phyloP scores from a whole-genome alignment of 176 grass and related monocot species.

The Oryza punctata region DNA sequence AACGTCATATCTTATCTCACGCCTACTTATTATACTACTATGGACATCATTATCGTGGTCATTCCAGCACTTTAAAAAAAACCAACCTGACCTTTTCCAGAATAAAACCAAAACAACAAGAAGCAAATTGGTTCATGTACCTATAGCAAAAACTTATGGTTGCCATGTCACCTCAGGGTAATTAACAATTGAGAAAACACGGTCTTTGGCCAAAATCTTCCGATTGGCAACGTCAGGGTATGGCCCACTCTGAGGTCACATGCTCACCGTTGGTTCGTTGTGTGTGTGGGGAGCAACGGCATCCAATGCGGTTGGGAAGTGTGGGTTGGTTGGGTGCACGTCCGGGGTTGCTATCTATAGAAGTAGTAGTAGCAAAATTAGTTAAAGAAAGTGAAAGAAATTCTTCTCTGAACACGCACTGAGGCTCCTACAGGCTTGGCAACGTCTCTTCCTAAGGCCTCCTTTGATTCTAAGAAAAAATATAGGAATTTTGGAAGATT shows the following conservation, averaged over 20 bases:
- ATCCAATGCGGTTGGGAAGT: too few relatives aligned
- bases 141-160: slow-evolving; percentile 13
- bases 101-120: not conserved
- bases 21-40: not conserved
- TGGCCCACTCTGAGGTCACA: slow-evolving; percentile 28
- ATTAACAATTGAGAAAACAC: not conserved
- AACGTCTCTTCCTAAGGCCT: not conserved
- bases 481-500: too few relatives aligned
- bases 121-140: not conserved
- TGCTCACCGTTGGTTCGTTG: slow-evolving; percentile 18
- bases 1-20: not conserved
- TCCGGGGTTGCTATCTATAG: not conserved
- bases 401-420: not conserved
- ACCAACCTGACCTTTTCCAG: not conserved
- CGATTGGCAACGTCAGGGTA: slow-evolving; percentile 31
- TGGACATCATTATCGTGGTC: not conserved
- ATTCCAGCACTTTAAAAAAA: not conserved
- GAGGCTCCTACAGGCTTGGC: not conserved
- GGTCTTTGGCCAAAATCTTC: not conserved
- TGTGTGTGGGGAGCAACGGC: too few relatives aligned
- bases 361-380: not conserved
- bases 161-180: slow-evolving; percentile 12
- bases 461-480: too few relatives aligned
- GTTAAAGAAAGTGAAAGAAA: not conserved
- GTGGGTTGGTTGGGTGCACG: not conserved